Conservation (phyloP, 2,329 filamentous ascomycete species). For the Arthrobotrys megalospora region DNA sequence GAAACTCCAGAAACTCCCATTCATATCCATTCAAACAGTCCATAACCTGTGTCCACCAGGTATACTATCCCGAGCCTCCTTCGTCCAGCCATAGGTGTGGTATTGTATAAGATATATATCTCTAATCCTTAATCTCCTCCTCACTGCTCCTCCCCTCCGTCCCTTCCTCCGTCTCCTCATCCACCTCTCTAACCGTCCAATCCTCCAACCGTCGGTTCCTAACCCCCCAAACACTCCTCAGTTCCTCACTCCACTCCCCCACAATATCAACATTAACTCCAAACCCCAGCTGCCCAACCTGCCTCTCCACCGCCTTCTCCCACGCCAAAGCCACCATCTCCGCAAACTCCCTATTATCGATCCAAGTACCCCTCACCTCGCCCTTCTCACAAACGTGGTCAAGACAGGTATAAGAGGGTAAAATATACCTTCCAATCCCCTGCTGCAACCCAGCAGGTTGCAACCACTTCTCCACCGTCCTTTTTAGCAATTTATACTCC, state of each 20-base stretch:
- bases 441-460: conserved; percentile 39
- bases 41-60: neutral
- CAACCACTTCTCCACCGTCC: conserved; percentile 56
- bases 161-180: conserved; percentile 28
- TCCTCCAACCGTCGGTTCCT: conserved; percentile 31
- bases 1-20: conserved; percentile 14
- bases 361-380: conserved; percentile 53
- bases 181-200: conserved; percentile 53
- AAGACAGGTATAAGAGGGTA: conserved; percentile 49
- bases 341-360: conserved; percentile 49
- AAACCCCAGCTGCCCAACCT: conserved; percentile 48
- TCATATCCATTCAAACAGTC: conserved; percentile 3
- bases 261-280: conserved; percentile 41
- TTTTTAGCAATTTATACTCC: conserved; percentile 45
- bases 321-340: conserved; percentile 59
- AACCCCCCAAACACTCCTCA: conserved; percentile 44
- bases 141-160: conserved; percentile 42
- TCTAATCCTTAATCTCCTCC: conserved; percentile 16
- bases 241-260: conserved; percentile 56
- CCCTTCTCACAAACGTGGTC: conserved; percentile 54
- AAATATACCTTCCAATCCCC: conserved; percentile 50
- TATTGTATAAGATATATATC: neutral
- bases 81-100: neutral
- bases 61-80: neutral
- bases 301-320: conserved; percentile 57